These are phyloP conservation scores for Bondarzewia mesenterica DNA, from an alignment of 1,284 basidiomycete species.

Conservation along the genomic window DNA sequence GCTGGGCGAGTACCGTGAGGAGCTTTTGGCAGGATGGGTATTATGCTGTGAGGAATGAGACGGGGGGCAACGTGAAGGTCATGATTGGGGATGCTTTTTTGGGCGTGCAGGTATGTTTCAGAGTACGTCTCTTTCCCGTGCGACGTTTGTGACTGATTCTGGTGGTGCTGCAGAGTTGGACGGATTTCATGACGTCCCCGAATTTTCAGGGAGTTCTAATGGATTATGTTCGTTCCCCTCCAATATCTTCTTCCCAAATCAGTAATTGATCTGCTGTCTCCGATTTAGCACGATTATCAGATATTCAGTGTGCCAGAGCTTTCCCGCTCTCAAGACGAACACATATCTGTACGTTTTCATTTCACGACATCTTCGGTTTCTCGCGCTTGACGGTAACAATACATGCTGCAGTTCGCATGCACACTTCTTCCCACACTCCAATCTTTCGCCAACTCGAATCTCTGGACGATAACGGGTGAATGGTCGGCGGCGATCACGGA, in stretches of 20 bases:
- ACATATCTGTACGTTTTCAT: slow-evolving; percentile 20
- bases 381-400: neutral
- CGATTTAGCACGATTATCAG: slow-evolving; percentile 65
- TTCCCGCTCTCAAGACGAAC: slow-evolving; percentile 43
- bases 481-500: slow-evolving; percentile 78
- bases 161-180: slow-evolving; percentile 42
- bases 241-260: slow-evolving; percentile 1
- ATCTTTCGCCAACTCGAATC: slow-evolving; percentile 37
- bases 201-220: slow-evolving; percentile 47
- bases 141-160: neutral
- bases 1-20: slow-evolving; percentile 34
- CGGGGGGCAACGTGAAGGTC: slow-evolving; percentile 38
- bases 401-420: slow-evolving; percentile 6
- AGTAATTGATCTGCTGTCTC: slow-evolving; percentile 1
- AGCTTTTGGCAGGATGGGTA: slow-evolving; percentile 55
- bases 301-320: slow-evolving; percentile 63
- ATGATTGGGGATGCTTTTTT: slow-evolving; percentile 74
- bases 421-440: slow-evolving; percentile 18
- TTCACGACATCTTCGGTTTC: slow-evolving; percentile 19
- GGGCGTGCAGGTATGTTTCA: slow-evolving; percentile 39
- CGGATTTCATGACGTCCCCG: slow-evolving; percentile 48
- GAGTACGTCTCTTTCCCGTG: neutral
- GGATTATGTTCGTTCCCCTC: slow-evolving; percentile 46
- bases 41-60: slow-evolving; percentile 38
- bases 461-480: slow-evolving; percentile 65